Percentiles rank a stretch among this genome's conserved stretches.
phyloP scores from a whole-genome alignment of 208 protist species.

The Plasmodiophora brassicae region DNA sequence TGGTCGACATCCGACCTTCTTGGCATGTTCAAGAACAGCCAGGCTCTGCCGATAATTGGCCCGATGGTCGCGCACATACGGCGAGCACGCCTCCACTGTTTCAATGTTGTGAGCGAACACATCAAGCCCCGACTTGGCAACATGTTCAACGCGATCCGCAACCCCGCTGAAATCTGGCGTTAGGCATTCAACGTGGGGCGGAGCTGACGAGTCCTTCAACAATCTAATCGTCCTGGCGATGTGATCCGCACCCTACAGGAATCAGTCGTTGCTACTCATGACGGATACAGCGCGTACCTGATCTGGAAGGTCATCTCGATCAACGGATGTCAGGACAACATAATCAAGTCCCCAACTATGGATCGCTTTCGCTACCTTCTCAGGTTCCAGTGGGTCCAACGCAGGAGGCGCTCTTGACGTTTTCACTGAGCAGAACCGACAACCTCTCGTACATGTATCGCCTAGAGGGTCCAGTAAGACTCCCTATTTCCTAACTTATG shows the following conservation, averaged over 20 bases:
- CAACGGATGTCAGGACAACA: conserved; percentile 95
- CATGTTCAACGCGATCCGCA: conserved; percentile 52
- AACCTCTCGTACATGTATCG: conserved; percentile 91
- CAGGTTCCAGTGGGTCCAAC: conserved; percentile 84
- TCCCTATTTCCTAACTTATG: conserved; percentile 67
- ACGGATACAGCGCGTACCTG: background rate
- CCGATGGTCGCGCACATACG: conserved; percentile 79
- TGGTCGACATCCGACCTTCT: background rate
- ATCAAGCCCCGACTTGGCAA: conserved; percentile 82
- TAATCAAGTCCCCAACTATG: conserved; percentile 92
- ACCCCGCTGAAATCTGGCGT: conserved; percentile 87
- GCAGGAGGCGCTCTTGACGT: conserved; percentile 82
- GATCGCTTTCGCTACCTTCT: conserved; percentile 78
- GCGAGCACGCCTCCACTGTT: conserved; percentile 76
- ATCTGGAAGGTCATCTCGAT: conserved; percentile 71
- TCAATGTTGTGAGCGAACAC: conserved; percentile 98
- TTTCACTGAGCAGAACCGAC: conserved; percentile 94
- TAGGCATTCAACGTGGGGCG: conserved; percentile 80
- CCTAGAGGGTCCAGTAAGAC: too few species aligned
- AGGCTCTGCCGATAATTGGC: conserved; percentile 90
- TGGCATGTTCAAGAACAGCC: conserved; percentile 75
- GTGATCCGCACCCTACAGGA: conserved; percentile 70
- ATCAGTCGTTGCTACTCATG: background rate
- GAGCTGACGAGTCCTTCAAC: conserved; percentile 67
- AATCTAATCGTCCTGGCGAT: conserved; percentile 76